Evolutionary conservation across 768 basidiomycete genomes (phyloP), one percentile per base, ranked within the genome.

Genomic region (Tricholoma sp.): DNA sequence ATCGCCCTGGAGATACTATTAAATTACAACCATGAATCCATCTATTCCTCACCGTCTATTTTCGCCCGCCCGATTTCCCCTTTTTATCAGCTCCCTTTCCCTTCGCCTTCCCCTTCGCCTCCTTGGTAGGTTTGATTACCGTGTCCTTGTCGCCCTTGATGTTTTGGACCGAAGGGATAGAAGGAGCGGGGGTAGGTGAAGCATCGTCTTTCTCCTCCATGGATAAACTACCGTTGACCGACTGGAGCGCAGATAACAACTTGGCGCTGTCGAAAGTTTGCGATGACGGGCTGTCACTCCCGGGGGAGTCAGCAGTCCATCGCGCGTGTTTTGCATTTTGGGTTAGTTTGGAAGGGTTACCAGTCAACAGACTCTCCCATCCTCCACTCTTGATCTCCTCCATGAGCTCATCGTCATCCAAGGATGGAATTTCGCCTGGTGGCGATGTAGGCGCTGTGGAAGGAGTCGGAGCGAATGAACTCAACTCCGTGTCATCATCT

Each of bases 401-500:
- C 35, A 68, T 62, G 31, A 69, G 60, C 59, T 68, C 64, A 6
- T 64, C 69, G 18, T 71, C 68, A 56, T 67, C 63, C 59, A 63
- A 55, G 12, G 59, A 58, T 8, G 66, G 63, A 45, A 68, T 56
- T 16, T 63, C 59, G 35, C 64, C 64, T 5, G 66, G 66, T 11
- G 68, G 69, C 11, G 70, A 70, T 21, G 61, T 66, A 6, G 67
- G 64, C 6, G 69, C 66, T 0, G 71, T 68, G 5, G 67, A 69
- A 9, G 69, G 63, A 24, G 67, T 70, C 12, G 62, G 67, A 12
- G 62, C 63, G 24, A 62, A 52, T 1, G 67, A 71, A 35, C 64
- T 65, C 41, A 57, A 60, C 16, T 63, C 59, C 3, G 62, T 47
- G 47, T 61, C 57, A 10, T 59, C 71, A 10, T 59, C 61, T 18